These are phyloP conservation scores for Claviceps digitariae DNA, from an alignment of 2,329 filamentous ascomycete species.

Conservation along the genomic window DNA sequence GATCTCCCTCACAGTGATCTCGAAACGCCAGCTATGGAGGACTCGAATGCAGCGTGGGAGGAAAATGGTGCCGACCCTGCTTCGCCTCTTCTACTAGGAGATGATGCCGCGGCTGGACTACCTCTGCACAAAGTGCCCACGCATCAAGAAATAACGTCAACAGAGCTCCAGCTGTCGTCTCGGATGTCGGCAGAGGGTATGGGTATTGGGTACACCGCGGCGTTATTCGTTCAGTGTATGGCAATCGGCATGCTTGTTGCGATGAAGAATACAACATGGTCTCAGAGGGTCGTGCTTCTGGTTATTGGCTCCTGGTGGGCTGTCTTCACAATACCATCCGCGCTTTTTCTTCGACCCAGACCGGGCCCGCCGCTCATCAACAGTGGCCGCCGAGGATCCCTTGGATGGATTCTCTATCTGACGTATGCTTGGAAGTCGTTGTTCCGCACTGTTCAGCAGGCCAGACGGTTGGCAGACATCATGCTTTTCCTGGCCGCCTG, in stretches of 20 bases:
- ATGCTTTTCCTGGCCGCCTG: slow-evolving; percentile 72
- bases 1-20: slow-evolving; percentile 18
- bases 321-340: slow-evolving; percentile 75
- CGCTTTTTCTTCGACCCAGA: slow-evolving; percentile 73
- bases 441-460: slow-evolving; percentile 64
- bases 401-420: slow-evolving; percentile 55
- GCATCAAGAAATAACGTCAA: slow-evolving; percentile 39
- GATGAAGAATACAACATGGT: slow-evolving; percentile 67
- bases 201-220: slow-evolving; percentile 83
- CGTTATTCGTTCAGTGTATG: slow-evolving; percentile 69
- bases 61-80: slow-evolving; percentile 26
- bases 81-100: slow-evolving; percentile 30
- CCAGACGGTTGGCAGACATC: slow-evolving; percentile 58
- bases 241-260: slow-evolving; percentile 64
- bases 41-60: slow-evolving; percentile 18
- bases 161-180: slow-evolving; percentile 70
- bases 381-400: slow-evolving; percentile 21
- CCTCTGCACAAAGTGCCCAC: slow-evolving; percentile 26
- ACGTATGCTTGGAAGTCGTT: slow-evolving; percentile 76
- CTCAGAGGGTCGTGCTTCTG: slow-evolving; percentile 75
- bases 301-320: slow-evolving; percentile 89
- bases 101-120: slow-evolving; percentile 10
- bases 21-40: slow-evolving; percentile 23
- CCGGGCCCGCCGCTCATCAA: slow-evolving; percentile 68
- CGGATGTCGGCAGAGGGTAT: slow-evolving; percentile 87